These are phyloP conservation scores for Boletus rubescentipes DNA, from an alignment of 768 basidiomycete genomes.

Conservation along the genomic window DNA sequence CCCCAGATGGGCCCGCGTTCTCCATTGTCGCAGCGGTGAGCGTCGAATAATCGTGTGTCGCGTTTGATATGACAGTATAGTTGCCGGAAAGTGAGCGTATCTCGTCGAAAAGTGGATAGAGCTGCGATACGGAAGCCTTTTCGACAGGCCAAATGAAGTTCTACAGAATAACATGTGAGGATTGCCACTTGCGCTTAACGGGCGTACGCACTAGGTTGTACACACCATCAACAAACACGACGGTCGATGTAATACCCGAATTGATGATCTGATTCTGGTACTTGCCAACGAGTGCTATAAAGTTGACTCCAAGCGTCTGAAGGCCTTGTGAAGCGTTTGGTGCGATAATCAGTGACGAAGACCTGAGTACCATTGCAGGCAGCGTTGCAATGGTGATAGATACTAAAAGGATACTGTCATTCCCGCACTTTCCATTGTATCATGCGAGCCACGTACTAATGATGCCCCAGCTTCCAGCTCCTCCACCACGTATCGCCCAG, in stretches of 20 bases:
- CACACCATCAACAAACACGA: not conserved
- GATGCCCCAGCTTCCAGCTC: constrained; percentile 50
- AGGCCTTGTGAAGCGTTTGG: constrained; percentile 15
- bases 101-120: constrained; percentile 18
- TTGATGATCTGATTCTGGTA: constrained; percentile 14
- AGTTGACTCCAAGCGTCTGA: constrained; percentile 8
- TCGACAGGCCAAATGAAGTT: constrained; percentile 9
- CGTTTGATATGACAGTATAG: constrained; percentile 12
- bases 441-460: constrained; percentile 25
- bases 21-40: constrained; percentile 6
- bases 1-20: constrained; percentile 6
- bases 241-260: constrained; percentile 4
- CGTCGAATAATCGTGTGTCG: constrained; percentile 13
- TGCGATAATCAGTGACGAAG: constrained; percentile 5
- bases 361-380: constrained; percentile 5
- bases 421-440: not conserved
- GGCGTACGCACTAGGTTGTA: constrained; percentile 9
- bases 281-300: constrained; percentile 19
- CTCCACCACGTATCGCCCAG: constrained; percentile 54
- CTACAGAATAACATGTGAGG: not conserved
- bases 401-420: not conserved
- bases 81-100: constrained; percentile 8
- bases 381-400: constrained; percentile 19
- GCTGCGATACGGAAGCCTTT: constrained; percentile 2
- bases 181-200: no score